Base-by-base conservation (phyloP, 345 rosid genomes). In the Streptanthus diversifolius region DNA sequence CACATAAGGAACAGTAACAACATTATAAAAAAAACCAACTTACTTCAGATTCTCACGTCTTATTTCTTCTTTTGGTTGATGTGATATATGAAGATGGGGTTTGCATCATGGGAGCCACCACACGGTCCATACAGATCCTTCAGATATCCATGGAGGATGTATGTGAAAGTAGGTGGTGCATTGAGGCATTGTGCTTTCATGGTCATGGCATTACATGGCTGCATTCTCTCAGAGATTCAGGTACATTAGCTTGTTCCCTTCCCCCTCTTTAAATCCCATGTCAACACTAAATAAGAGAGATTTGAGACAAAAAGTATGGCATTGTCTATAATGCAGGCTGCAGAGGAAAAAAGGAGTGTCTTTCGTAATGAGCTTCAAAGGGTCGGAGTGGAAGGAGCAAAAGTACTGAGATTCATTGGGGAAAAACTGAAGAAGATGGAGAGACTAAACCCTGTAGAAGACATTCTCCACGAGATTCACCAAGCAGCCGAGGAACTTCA, bases 61-160 rank as follows among this genome's bases (percentile, higher is more conserved):
- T 10, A 0, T 33, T 6, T 43, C 8, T 43, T 7, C 4, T 13
- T 10, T 2, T 41, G 36, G 37, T 17, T 41, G 69, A 54, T 63
- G 47, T 54, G 63, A 60, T 37, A 2, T 70, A 49, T 67, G 75
- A 76, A 93, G 98, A 49, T 93, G 77, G 86, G 90, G 9, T 93
- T 93, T 82, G 98, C 98, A 3, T 59, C 83, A 63, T 93, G 97
- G 97, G 98, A 93, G 85, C 98, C 97, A 52, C 97, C 98, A 63
- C 98, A 93, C 43, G 98, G 97, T 45, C 97, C 86, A 3, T 90
- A 90, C 72, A 86, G 56, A 75, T 74, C 79, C 54, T 73, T 83
- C 73, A 73, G 78, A 11, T 93, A 87, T 65, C 97, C 97, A 18
- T 92, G 98, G 97, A 82, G 78, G 72, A 72, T 80, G 76, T 92